Base-by-base conservation (phyloP, 805 yeast genomes). In the Cyberlindnera suaveolens region DNA sequence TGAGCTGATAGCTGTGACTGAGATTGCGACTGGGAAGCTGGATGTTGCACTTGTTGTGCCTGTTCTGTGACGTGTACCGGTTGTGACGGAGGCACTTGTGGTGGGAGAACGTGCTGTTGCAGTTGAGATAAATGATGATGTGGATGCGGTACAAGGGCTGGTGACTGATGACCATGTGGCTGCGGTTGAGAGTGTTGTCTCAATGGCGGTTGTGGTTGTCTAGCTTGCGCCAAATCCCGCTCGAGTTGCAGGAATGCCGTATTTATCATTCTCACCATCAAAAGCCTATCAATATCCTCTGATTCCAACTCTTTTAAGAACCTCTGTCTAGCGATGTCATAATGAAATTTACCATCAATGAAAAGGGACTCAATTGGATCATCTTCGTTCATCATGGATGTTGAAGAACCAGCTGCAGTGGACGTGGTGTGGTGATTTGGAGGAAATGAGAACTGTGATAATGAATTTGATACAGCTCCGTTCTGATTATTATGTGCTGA, bases 271-370 rank as follows among this genome's bases (percentile, higher is more conserved):
- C 46, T 53, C 6, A 45, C 30, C 18, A 49, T 39, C 4, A 16
- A 14, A 4, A 17, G 29, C 9, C 41, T 23, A 35, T 53, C 57
- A 13, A 41, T 11, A 10, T 40, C 40, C 1, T 42, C 50, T 16
- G 18, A 42, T 17, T 49, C 51, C 17, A 56, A 31, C 27, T 53
- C 57, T 18, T 48, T 51, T 3, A 52, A 6, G 13, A 56, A 32
- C 20, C 43, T 39, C 14, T 45, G 49, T 27, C 52, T 42, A 1
- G 46, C 54, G 17, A 36, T 5, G 9, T 48, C 53, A 40, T 52
- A 55, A 29, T 53, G 58, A 29, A 56, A 49, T 30, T 53, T 43
- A 19, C 53, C 53, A 13, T 56, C 51, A 14, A 47, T 48, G 32
- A 39, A 54, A 26, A 38, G 53, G 30, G 19, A 15, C 11, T 50